Conservation (phyloP, 1,139 yeast genomes). For the Nakaseomyces kungkrabaensis region DNA sequence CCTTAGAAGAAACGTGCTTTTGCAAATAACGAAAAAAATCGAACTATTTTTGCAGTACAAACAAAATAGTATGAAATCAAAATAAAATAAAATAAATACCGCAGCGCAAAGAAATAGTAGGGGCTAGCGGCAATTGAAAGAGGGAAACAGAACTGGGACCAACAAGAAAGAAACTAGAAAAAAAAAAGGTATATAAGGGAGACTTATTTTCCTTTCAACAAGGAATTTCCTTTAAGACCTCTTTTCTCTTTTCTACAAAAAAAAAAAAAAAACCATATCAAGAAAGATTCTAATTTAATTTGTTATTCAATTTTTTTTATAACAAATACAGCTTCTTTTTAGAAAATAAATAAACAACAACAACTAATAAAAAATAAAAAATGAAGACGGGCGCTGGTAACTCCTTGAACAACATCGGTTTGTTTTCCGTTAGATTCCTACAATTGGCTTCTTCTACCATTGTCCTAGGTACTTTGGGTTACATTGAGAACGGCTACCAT, state of each 20-base stretch:
- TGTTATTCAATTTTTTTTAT: neutral
- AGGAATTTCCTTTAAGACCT: neutral
- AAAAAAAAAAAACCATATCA: no score
- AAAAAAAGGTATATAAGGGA: neutral
- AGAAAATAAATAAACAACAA: neutral
- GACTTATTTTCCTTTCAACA: neutral
- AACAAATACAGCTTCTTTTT: neutral
- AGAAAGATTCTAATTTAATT: no score
- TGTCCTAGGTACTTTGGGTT: constrained; percentile 20
- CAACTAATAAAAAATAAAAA: neutral
- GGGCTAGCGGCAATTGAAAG: no score
- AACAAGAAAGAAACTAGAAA: neutral
- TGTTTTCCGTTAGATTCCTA: constrained; percentile 10
- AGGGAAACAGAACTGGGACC: no score
- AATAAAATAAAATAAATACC: no score
- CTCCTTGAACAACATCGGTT: neutral
- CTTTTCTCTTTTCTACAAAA: no score
- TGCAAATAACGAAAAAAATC: no score
- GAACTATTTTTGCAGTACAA: no score
- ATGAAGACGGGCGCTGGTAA: neutral
- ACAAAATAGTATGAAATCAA: no score
- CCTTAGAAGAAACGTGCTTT: no score
- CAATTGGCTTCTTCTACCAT: constrained; percentile 19
- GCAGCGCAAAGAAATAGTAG: no score
- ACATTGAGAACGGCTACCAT: constrained; percentile 11